Percentiles rank a stretch among this genome's conserved stretches.
phyloP scores from a whole-genome alignment of 371 early-diverging fungal genomes.

The Mucor racemosus region DNA sequence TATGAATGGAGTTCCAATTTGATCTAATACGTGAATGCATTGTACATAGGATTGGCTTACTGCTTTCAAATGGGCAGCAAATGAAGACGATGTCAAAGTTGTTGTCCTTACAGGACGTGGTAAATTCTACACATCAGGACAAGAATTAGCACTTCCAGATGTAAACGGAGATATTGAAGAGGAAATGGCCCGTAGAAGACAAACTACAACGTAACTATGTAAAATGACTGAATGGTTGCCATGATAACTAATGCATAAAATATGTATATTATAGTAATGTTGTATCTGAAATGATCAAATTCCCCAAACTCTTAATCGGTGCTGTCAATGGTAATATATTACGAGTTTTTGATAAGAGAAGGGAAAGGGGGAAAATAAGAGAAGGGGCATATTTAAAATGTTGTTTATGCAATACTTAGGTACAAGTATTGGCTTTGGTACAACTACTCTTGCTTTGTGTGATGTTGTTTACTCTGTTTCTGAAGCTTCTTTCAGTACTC shows the following conservation, averaged over 20 bases:
- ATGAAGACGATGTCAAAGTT: slow-evolving; percentile 57
- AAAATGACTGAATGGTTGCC: neutral
- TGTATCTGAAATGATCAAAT: slow-evolving; percentile 61
- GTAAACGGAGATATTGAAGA: slow-evolving; percentile 35
- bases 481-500: slow-evolving; percentile 66
- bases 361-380: neutral
- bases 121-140: slow-evolving; percentile 71
- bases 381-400: neutral
- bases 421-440: slow-evolving; percentile 74
- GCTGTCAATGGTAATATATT: slow-evolving; percentile 68
- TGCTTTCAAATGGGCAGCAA: slow-evolving; percentile 63
- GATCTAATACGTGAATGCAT: neutral
- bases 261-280: slow-evolving; percentile 41
- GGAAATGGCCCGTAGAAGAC: slow-evolving; percentile 29
- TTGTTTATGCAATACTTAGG: slow-evolving; percentile 39
- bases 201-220: slow-evolving; percentile 28
- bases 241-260: neutral
- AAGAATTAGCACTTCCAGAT: slow-evolving; percentile 55
- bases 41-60: slow-evolving; percentile 59
- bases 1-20: neutral
- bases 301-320: slow-evolving; percentile 73
- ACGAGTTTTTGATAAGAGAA: neutral
- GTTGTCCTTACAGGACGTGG: slow-evolving; percentile 72
- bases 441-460: slow-evolving; percentile 69
- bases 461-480: slow-evolving; percentile 71